Percentiles rank a stretch among this genome's conserved stretches.
These are phyloP conservation scores for Globisporangium radiosum DNA, from an alignment of 352 stramenopile genomes.

Conservation along the genomic window DNA sequence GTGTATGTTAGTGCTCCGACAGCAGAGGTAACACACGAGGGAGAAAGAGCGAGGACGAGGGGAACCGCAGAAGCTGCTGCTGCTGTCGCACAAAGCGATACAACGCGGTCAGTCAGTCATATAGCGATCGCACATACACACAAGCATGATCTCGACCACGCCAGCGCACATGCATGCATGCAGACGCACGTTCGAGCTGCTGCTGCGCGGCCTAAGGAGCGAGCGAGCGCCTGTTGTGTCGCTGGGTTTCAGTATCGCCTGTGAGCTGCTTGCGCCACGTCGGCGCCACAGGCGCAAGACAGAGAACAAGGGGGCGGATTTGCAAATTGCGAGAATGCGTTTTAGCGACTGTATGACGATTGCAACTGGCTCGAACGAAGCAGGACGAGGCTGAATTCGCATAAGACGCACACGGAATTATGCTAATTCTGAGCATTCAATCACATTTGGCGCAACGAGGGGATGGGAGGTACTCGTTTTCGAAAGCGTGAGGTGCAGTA, in stretches of 20 bases:
- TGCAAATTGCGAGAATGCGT: background rate
- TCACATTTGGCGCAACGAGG: background rate
- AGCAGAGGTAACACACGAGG: background rate
- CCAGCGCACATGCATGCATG: background rate
- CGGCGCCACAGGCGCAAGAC: background rate
- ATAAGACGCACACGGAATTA: background rate
- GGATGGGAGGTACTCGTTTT: background rate
- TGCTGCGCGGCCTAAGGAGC: background rate
- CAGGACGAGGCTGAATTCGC: background rate
- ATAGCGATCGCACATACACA: background rate
- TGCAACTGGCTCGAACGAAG: background rate
- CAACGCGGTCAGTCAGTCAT: background rate
- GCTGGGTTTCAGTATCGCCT: slow-evolving; percentile 1
- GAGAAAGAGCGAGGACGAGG: background rate
- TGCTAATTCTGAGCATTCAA: background rate
- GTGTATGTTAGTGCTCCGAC: background rate
- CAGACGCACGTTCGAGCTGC: background rate
- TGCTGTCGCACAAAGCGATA: background rate
- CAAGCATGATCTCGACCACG: no score
- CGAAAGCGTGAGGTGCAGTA: background rate
- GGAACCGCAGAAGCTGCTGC: background rate
- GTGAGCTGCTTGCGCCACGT: background rate
- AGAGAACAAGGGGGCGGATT: background rate
- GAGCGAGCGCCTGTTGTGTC: background rate
- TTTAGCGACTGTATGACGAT: background rate